Evolutionary conservation across 495 filamentous ascomycete genomes (phyloP).

Genomic region (Penicillium silybi): DNA sequence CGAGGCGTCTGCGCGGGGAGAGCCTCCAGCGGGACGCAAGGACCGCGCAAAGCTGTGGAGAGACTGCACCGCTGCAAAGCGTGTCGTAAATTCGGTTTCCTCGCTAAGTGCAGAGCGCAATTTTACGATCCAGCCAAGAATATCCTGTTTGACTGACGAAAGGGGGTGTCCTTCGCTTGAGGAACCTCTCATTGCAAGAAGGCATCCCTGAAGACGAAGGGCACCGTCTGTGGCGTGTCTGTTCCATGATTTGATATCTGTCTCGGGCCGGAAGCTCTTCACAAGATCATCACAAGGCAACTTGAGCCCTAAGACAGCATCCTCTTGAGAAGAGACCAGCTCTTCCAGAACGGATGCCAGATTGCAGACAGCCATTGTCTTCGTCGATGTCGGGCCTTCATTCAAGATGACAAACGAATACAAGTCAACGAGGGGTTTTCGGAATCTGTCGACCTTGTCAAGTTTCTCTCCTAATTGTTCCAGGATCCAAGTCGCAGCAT

Average conservation of each 20-base stretch:
- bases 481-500: conserved; percentile 40
- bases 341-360: conserved; percentile 32
- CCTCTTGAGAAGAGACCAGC: conserved; percentile 17
- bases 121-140: conserved; percentile 30
- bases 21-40: conserved; percentile 20
- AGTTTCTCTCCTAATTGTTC: conserved; percentile 29
- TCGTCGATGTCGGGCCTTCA: conserved; percentile 26
- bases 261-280: conserved; percentile 20
- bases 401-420: conserved; percentile 32
- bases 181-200: conserved; percentile 54
- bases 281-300: conserved; percentile 27
- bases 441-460: conserved; percentile 17
- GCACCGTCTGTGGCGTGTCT: conserved; percentile 41
- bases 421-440: conserved; percentile 20
- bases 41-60: conserved; percentile 32
- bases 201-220: conserved; percentile 47
- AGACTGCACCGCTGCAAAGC: conserved; percentile 52
- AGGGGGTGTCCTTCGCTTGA: conserved; percentile 15
- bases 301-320: conserved; percentile 8
- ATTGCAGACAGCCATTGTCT: conserved; percentile 29
- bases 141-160: conserved; percentile 13
- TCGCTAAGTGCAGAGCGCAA: conserved; percentile 38
- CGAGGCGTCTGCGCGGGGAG: conserved; percentile 25
- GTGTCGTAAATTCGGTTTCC: conserved; percentile 58
- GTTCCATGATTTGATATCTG: conserved; percentile 32